phyloP scores from a whole-genome alignment of 192 early-diverging fungal genomes.

The Backusella mclennaniae region DNA sequence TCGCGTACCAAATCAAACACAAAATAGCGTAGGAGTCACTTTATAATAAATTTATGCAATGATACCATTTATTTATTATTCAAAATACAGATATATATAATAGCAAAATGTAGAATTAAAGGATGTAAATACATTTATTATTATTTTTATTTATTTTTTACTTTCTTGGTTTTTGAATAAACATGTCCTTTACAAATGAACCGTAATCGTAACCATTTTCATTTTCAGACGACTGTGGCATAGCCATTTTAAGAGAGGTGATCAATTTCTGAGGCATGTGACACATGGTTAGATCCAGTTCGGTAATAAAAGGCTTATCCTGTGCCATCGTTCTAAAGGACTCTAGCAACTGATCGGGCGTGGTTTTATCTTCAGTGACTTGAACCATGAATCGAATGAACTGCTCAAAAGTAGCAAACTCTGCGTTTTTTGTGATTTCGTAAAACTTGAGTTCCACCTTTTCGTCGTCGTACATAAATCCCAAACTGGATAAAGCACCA shows the following conservation, averaged over 20 bases:
- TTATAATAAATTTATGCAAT: background rate
- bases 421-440: constrained; percentile 56
- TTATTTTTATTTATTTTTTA: background rate
- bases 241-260: constrained; percentile 67
- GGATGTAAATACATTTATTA: background rate
- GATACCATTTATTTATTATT: background rate
- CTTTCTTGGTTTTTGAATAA: constrained; percentile 29
- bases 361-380: constrained; percentile 89
- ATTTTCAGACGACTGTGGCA: constrained; percentile 56
- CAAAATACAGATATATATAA: background rate
- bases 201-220: constrained; percentile 78
- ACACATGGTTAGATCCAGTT: constrained; percentile 77
- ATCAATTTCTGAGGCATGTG: constrained; percentile 75
- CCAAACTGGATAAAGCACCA: constrained; percentile 79
- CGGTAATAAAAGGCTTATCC: constrained; percentile 87
- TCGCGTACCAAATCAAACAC: background rate
- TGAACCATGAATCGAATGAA: constrained; percentile 85
- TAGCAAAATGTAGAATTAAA: background rate
- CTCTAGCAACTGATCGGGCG: constrained; percentile 79
- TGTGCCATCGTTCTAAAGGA: constrained; percentile 85
- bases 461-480: constrained; percentile 71
- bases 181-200: constrained; percentile 66
- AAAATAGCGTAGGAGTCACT: background rate
- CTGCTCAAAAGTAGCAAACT: constrained; percentile 81
- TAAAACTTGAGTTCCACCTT: constrained; percentile 70